phyloP scores from a whole-genome alignment of 768 basidiomycete genomes.

The Wakefieldia striispora region DNA sequence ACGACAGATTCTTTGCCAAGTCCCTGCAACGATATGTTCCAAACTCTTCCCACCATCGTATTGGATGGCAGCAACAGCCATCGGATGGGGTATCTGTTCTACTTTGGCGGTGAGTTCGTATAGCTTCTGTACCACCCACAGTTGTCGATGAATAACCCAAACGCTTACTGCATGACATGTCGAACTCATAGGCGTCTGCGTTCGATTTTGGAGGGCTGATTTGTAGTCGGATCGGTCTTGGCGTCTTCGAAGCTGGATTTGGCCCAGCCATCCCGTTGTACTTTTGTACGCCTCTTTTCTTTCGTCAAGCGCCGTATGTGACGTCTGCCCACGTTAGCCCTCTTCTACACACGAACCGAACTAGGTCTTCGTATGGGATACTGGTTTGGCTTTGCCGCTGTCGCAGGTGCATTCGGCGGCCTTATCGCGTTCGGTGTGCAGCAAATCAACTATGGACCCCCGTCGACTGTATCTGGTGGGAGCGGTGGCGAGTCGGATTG shows the following conservation, averaged over 20 bases:
- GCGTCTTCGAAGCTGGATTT: slow-evolving; percentile 76
- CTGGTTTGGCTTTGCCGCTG: slow-evolving; percentile 83
- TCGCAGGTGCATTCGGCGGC: slow-evolving; percentile 85
- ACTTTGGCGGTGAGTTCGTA: slow-evolving; percentile 56
- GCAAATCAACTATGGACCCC: slow-evolving; percentile 48
- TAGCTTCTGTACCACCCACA: background rate
- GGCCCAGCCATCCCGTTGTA: slow-evolving; percentile 77
- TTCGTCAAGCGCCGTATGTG: background rate
- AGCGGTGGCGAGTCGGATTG: slow-evolving; percentile 32
- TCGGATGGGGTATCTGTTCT: slow-evolving; percentile 77
- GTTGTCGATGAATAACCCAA: background rate
- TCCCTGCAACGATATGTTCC: slow-evolving; percentile 63
- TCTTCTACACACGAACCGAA: slow-evolving; percentile 75
- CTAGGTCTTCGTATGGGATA: slow-evolving; percentile 75
- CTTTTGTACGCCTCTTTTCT: slow-evolving; percentile 50
- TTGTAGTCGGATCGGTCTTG: slow-evolving; percentile 58
- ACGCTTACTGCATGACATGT: background rate
- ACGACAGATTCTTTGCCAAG: slow-evolving; percentile 61
- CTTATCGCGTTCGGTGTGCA: slow-evolving; percentile 79
- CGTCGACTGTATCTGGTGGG: slow-evolving; percentile 21
- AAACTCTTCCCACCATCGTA: slow-evolving; percentile 67
- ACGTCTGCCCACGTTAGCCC: slow-evolving; percentile 40
- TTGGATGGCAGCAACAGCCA: slow-evolving; percentile 63
- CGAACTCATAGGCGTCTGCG: slow-evolving; percentile 49
- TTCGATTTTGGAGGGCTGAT: slow-evolving; percentile 62